Conservation (phyloP, 805 yeast species). For the Debaryomyces prosopidis region DNA sequence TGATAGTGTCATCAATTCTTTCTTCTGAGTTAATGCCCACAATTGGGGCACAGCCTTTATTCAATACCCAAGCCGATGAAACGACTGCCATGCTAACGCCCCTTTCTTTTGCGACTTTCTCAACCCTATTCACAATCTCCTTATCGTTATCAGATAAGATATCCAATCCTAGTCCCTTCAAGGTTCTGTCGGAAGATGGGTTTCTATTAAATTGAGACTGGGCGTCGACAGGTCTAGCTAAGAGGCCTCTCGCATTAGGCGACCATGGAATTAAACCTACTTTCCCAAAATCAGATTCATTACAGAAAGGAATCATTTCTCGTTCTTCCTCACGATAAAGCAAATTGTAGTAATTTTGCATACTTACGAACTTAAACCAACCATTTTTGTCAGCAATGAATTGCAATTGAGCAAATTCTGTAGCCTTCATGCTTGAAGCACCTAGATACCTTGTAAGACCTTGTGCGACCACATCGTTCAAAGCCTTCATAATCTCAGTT, state of each 20-base stretch:
- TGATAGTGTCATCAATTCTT: slow-evolving; percentile 18
- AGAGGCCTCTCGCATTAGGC: slow-evolving; percentile 55
- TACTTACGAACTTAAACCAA: slow-evolving; percentile 59
- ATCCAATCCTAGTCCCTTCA: slow-evolving; percentile 10
- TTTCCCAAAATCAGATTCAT: slow-evolving; percentile 37
- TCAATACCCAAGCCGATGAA: slow-evolving; percentile 24
- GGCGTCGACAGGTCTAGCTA: slow-evolving; percentile 46
- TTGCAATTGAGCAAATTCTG: slow-evolving; percentile 56
- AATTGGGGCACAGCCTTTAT: slow-evolving; percentile 19
- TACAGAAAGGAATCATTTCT: slow-evolving; percentile 57
- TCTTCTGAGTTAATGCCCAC: slow-evolving; percentile 17
- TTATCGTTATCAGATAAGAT: slow-evolving; percentile 15
- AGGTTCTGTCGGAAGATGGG: slow-evolving; percentile 9
- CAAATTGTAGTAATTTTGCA: slow-evolving; percentile 61
- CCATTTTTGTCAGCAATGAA: slow-evolving; percentile 53
- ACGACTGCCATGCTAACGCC: slow-evolving; percentile 45
- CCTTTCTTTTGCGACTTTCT: slow-evolving; percentile 49
- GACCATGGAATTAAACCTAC: slow-evolving; percentile 65
- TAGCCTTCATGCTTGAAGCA: slow-evolving; percentile 59
- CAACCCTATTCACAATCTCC: slow-evolving; percentile 43
- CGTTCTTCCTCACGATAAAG: slow-evolving; percentile 65
- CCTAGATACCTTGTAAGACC: slow-evolving; percentile 55
- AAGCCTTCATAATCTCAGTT: slow-evolving; percentile 51
- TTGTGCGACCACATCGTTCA: not conserved
- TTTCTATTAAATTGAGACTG: slow-evolving; percentile 11